phyloP scores from a whole-genome alignment of 176 grass and related monocot genomes.

The Juncus inflexus region DNA sequence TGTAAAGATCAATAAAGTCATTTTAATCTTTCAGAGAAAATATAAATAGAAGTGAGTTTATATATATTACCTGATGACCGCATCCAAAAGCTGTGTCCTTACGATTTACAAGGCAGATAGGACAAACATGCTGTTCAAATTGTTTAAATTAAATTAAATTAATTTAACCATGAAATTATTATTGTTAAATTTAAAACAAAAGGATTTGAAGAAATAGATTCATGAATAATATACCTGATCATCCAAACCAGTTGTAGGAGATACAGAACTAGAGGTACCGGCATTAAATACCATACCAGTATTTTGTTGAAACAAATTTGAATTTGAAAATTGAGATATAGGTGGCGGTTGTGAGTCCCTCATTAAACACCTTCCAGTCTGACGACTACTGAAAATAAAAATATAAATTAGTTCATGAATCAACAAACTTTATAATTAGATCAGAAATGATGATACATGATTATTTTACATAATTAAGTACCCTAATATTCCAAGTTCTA shows the following conservation, averaged over 20 bases:
- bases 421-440: neutral
- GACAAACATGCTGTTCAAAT: constrained; percentile 27
- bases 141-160: constrained; percentile 8
- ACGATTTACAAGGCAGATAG: constrained; percentile 30
- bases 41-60: neutral
- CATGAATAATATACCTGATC: constrained; percentile 7
- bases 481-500: constrained; percentile 76
- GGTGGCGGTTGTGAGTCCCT: constrained; percentile 77
- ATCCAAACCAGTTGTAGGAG: constrained; percentile 2
- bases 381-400: constrained; percentile 40
- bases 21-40: too few relatives aligned
- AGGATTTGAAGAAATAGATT: neutral
- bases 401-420: constrained; percentile 29
- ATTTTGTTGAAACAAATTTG: neutral
- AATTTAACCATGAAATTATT: constrained; percentile 2
- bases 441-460: constrained; percentile 22
- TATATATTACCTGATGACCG: constrained; percentile 35
- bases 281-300: neutral
- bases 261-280: neutral
- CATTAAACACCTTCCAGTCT: constrained; percentile 40
- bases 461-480: constrained; percentile 33
- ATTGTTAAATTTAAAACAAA: neutral
- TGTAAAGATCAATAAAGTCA: neutral
- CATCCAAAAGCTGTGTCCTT: constrained; percentile 41
- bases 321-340: constrained; percentile 13